Conservation (phyloP, 1,284 basidiomycete species). For the Malassezia psittaci region DNA sequence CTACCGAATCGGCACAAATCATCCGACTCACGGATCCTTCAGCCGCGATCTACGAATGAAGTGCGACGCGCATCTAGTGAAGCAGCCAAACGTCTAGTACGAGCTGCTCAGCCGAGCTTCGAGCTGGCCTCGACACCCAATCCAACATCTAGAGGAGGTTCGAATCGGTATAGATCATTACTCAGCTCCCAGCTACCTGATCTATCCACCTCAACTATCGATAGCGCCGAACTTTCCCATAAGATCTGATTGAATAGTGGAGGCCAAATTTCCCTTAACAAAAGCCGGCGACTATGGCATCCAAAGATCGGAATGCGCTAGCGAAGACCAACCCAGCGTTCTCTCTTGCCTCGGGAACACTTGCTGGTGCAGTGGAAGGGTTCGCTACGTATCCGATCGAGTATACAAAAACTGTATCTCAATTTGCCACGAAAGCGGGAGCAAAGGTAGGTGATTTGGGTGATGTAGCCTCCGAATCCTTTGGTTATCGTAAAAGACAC, state of each 20-base stretch:
- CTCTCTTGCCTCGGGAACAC: conserved; percentile 62
- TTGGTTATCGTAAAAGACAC: conserved; percentile 46
- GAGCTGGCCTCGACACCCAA: conserved; percentile 2
- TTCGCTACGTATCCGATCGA: conserved; percentile 75
- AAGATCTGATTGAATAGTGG: not conserved
- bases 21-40: not conserved
- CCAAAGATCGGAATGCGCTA: not conserved
- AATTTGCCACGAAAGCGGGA: conserved; percentile 49
- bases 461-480: conserved; percentile 44
- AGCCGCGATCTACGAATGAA: not conserved
- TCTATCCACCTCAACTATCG: conserved; percentile 4
- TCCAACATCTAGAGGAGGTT: not conserved
- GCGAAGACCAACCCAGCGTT: conserved; percentile 27
- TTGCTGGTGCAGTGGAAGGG: conserved; percentile 82
- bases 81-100: not conserved
- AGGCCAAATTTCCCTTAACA: no score
- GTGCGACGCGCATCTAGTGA: not conserved
- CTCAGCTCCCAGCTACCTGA: not conserved
- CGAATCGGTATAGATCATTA: not conserved
- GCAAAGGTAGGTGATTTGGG: conserved; percentile 16
- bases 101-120: not conserved
- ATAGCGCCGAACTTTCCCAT: not conserved
- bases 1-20: not conserved
- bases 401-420: conserved; percentile 63
- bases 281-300: not conserved